phyloP scores from a whole-genome alignment of 306 rosid species.

The Senna siamea region DNA sequence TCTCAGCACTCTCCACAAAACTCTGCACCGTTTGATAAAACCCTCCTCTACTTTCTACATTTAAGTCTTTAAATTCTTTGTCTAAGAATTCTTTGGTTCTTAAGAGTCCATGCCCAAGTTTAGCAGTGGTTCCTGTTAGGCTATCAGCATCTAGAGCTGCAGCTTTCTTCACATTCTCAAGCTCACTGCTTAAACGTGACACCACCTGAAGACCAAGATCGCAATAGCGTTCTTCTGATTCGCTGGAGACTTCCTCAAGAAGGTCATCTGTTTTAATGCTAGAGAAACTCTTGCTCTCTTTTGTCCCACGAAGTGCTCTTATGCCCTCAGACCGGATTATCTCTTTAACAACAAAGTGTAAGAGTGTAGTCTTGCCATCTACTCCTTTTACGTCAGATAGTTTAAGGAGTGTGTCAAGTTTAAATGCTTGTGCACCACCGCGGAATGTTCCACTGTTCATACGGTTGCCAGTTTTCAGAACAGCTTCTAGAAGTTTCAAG shows the following conservation, averaged over 20 bases:
- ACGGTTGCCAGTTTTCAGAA: slow-evolving; percentile 99
- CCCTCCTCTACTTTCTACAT: slow-evolving; percentile 48
- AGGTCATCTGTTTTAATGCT: slow-evolving; percentile 61
- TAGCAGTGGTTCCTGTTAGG: slow-evolving; percentile 76
- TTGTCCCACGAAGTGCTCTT: slow-evolving; percentile 65
- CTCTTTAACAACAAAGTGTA: slow-evolving; percentile 93
- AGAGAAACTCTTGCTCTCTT: slow-evolving; percentile 58
- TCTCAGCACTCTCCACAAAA: slow-evolving; percentile 77
- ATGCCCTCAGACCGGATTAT: slow-evolving; percentile 92
- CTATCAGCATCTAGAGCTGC: slow-evolving; percentile 76
- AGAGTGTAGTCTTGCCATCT: slow-evolving; percentile 97
- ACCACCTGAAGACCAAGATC: slow-evolving; percentile 79
- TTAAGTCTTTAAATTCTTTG: slow-evolving; percentile 51
- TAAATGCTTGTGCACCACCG: slow-evolving; percentile 97
- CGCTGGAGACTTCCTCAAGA: slow-evolving; percentile 45
- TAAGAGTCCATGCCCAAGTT: slow-evolving; percentile 61
- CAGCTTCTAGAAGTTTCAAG: slow-evolving; percentile 98
- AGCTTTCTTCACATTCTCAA: slow-evolving; percentile 82
- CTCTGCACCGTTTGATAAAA: slow-evolving; percentile 55
- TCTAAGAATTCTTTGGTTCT: slow-evolving; percentile 59
- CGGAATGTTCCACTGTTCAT: slow-evolving; percentile 97
- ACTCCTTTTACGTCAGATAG: slow-evolving; percentile 90
- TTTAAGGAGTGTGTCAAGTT: slow-evolving; percentile 93
- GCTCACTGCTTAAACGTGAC: slow-evolving; percentile 75
- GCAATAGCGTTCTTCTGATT: slow-evolving; percentile 64